Evolutionary conservation across 2,329 filamentous ascomycete species (phyloP).

Genomic region (Monosporascus sp.): DNA sequence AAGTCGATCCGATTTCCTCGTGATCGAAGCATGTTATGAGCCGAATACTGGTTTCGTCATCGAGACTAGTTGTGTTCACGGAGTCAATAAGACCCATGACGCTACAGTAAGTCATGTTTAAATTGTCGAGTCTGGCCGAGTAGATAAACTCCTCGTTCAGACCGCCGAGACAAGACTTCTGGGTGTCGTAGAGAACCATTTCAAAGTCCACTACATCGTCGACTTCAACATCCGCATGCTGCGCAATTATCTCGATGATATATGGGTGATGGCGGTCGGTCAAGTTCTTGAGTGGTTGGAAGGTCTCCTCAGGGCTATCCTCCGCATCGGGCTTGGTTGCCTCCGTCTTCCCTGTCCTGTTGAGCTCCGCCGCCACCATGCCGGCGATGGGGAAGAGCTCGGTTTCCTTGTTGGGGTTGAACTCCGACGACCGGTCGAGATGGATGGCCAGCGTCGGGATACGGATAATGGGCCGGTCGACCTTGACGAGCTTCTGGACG

Average conservation of each 20-base stretch:
- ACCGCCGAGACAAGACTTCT: conserved; percentile 83
- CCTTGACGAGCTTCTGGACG: conserved; percentile 79
- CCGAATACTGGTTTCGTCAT: conserved; percentile 75
- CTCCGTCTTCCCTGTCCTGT: conserved; percentile 58
- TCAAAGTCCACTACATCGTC: conserved; percentile 87
- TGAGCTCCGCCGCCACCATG: conserved; percentile 80
- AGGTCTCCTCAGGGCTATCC: conserved; percentile 44
- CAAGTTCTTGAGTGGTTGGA: conserved; percentile 71
- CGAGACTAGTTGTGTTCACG: conserved; percentile 58
- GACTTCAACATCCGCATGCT: conserved; percentile 65
- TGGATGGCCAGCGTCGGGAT: conserved; percentile 95
- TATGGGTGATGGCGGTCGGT: conserved; percentile 83
- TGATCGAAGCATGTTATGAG: conserved; percentile 96
- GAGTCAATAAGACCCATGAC: conserved; percentile 81
- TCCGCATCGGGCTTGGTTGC: conserved; percentile 29
- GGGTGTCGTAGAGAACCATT: conserved; percentile 93
- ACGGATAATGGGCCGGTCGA: conserved; percentile 83
- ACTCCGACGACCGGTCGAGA: conserved; percentile 77
- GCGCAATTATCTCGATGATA: conserved; percentile 78
- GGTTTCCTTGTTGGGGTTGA: conserved; percentile 94
- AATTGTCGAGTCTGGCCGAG: conserved; percentile 90
- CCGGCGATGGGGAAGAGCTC: conserved; percentile 93
- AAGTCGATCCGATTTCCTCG: conserved; percentile 91
- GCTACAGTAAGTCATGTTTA: conserved; percentile 94
- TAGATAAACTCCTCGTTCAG: conserved; percentile 93